A percentile compares a stretch with the other conserved stretches of the same genome.
These are phyloP conservation scores for Henckelia pumila DNA, from an alignment of 257 asterid genomes.

Conservation along the genomic window DNA sequence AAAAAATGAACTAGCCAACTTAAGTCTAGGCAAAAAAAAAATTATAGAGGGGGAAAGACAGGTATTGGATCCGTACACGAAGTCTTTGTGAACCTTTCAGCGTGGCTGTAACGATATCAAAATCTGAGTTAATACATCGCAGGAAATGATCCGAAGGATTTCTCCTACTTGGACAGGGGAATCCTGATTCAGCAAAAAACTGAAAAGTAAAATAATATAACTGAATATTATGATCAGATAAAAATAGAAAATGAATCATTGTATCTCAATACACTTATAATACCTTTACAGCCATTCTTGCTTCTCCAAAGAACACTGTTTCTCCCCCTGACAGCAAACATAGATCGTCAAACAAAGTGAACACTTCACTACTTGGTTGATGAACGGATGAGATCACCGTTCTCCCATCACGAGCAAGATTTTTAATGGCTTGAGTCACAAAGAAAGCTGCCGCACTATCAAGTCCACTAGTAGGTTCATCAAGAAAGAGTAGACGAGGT, in stretches of 20 bases:
- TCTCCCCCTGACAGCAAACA: slow-evolving; percentile 85
- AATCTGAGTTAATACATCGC: slow-evolving; percentile 85
- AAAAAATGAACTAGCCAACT: not conserved
- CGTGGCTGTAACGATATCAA: slow-evolving; percentile 78
- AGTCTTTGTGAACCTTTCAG: slow-evolving; percentile 74
- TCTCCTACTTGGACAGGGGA: slow-evolving; percentile 90
- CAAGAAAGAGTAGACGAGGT: slow-evolving; percentile 82
- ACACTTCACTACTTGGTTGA: slow-evolving; percentile 97
- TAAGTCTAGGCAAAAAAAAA: not conserved
- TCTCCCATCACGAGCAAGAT: slow-evolving; percentile 85
- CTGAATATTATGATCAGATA: not conserved
- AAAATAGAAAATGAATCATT: not conserved
- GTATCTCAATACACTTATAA: not conserved
- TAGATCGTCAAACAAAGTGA: slow-evolving; percentile 85
- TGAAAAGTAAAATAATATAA: slow-evolving; percentile 24
- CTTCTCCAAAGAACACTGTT: slow-evolving; percentile 80
- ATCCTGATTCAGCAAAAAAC: slow-evolving; percentile 98
- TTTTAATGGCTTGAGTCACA: slow-evolving; percentile 79
- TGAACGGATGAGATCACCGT: slow-evolving; percentile 91
- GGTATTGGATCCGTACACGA: slow-evolving; percentile 48
- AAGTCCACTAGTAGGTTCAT: slow-evolving; percentile 94
- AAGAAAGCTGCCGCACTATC: slow-evolving; percentile 97
- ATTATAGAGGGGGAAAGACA: not conserved
- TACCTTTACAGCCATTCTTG: slow-evolving; percentile 76
- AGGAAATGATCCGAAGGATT: slow-evolving; percentile 97